Evolutionary conservation across 352 stramenopile genomes (phyloP).

Genomic region (Halophytophthora polymorphica): DNA sequence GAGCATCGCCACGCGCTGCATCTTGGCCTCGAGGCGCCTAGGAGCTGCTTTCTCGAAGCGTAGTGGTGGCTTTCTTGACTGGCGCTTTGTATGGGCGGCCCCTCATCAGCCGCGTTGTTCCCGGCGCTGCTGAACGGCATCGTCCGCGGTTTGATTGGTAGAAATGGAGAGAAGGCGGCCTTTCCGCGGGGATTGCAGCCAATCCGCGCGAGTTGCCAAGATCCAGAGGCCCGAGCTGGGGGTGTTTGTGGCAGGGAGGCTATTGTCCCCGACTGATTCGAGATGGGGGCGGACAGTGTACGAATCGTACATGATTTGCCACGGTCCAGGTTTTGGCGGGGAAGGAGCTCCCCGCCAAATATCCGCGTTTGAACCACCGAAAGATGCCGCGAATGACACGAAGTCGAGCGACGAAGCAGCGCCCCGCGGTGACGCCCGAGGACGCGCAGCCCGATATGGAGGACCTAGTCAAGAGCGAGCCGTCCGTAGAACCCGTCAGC

Average conservation of each 20-base stretch:
- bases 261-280: too few species aligned
- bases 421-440: background rate
- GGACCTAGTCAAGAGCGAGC: conserved; percentile 35
- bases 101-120: background rate
- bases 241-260: too few species aligned
- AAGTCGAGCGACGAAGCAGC: conserved; percentile 6
- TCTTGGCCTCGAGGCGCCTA: background rate
- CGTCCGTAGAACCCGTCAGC: background rate
- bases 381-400: background rate
- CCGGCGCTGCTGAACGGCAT: too few species aligned
- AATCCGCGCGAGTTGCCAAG: background rate
- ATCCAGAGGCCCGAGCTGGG: too few species aligned
- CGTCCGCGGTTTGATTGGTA: background rate
- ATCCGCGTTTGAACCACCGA: background rate
- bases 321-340: background rate
- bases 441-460: conserved; percentile 43
- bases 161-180: background rate
- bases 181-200: background rate
- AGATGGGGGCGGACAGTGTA: too few species aligned
- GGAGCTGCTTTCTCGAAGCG: background rate
- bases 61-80: background rate
- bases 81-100: background rate
- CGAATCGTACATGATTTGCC: too few species aligned
- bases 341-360: too few species aligned
- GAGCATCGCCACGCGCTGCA: conserved; percentile 52